Evolutionary conservation across 768 basidiomycete genomes (phyloP).

Genomic region (Galerina sulciceps): DNA sequence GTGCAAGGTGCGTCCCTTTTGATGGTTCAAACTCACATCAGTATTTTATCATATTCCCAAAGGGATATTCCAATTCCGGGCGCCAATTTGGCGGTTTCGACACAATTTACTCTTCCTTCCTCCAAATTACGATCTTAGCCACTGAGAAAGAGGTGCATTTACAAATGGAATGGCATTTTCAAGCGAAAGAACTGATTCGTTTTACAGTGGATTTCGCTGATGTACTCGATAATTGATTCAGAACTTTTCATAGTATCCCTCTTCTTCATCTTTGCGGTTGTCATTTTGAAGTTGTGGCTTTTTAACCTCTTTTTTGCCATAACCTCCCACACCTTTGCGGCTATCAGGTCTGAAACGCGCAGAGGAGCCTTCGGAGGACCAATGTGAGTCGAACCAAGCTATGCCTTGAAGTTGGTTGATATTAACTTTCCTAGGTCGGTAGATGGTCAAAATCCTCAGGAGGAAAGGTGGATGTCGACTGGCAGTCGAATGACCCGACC

Average conservation of each 20-base stretch:
- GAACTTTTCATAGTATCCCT: conserved; percentile 86
- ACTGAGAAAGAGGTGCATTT: conserved; percentile 72
- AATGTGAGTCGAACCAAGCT: conserved; percentile 45
- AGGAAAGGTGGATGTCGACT: conserved; percentile 62
- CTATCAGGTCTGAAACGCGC: conserved; percentile 83
- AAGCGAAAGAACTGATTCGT: neutral
- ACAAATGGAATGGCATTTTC: neutral
- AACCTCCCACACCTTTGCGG: conserved; percentile 90
- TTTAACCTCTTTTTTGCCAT: conserved; percentile 94
- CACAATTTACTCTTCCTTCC: conserved; percentile 76
- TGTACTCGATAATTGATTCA: conserved; percentile 89
- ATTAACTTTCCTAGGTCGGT: conserved; percentile 29
- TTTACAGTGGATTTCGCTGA: conserved; percentile 72
- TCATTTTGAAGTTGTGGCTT: conserved; percentile 93
- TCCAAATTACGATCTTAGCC: conserved; percentile 87
- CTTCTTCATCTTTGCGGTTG: conserved; percentile 83
- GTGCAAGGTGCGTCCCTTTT: conserved; percentile 58
- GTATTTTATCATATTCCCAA: neutral
- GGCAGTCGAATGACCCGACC: conserved; percentile 45
- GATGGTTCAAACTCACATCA: neutral
- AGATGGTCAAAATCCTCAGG: conserved; percentile 54
- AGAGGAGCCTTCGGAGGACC: conserved; percentile 92
- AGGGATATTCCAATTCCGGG: conserved; percentile 73
- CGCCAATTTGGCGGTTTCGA: conserved; percentile 81
- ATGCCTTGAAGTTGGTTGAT: neutral